A percentile compares a stretch with the other conserved stretches of the same genome.
Conservation (phyloP, 2,329 filamentous ascomycete species). For the Cercospora citrullina region DNA sequence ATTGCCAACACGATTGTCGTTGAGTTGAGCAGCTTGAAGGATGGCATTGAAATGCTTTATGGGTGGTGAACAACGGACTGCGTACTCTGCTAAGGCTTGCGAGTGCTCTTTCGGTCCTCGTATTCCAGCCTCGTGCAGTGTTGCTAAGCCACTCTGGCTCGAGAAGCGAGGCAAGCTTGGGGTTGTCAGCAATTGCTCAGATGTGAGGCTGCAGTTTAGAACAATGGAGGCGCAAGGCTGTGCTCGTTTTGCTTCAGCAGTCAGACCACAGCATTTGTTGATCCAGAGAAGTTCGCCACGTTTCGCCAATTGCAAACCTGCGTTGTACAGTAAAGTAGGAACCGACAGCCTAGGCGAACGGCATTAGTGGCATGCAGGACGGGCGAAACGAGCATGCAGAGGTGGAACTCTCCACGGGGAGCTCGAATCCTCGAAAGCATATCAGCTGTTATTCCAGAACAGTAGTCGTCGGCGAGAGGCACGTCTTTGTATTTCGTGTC, state of each 20-base stretch:
- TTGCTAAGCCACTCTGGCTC: not conserved
- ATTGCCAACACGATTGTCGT: not conserved
- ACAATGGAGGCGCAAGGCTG: not conserved
- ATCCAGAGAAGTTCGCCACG: not conserved
- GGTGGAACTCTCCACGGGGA: not conserved
- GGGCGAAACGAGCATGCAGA: not conserved
- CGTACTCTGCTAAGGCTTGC: not conserved
- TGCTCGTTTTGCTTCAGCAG: not conserved
- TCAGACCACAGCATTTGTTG: not conserved
- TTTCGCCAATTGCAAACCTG: not conserved
- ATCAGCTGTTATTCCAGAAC: not conserved
- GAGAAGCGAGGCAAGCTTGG: not conserved
- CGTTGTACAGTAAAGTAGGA: not conserved
- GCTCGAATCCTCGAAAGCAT: not conserved
- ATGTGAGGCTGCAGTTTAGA: not conserved
- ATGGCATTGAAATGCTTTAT: not conserved
- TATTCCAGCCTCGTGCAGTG: not conserved
- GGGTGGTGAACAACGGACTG: not conserved
- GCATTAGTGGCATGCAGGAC: not conserved
- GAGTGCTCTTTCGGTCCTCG: not conserved
- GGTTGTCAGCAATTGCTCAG: not conserved
- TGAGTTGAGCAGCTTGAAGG: not conserved
- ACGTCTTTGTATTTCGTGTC: not conserved
- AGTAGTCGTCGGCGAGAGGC: not conserved
- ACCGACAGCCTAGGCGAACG: not conserved